phyloP scores from a whole-genome alignment of 768 basidiomycete species.

The Russula ochroleuca region DNA sequence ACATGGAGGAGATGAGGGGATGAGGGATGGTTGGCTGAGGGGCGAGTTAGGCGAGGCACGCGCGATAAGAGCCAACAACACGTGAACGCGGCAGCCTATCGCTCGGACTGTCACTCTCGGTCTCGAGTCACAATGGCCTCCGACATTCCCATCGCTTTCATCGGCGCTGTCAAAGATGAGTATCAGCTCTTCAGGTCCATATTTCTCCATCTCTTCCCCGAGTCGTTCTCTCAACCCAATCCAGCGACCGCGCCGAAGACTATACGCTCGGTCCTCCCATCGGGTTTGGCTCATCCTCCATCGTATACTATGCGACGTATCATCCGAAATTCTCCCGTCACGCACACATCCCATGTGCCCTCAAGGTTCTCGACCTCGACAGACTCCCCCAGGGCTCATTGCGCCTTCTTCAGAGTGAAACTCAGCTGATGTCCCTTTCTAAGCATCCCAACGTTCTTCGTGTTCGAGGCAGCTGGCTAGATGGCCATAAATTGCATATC shows the following conservation, averaged over 20 bases:
- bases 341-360: constrained; percentile 56
- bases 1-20: constrained; percentile 46
- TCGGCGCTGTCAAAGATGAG: constrained; percentile 80
- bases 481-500: constrained; percentile 78
- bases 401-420: constrained; percentile 75
- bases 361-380: constrained; percentile 90
- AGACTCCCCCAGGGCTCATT: constrained; percentile 65
- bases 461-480: constrained; percentile 85
- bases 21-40: constrained; percentile 44
- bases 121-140: not conserved
- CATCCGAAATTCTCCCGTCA: constrained; percentile 38
- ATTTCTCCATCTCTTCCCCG: not conserved
- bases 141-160: constrained; percentile 39
- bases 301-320: constrained; percentile 77
- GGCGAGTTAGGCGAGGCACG: constrained; percentile 43
- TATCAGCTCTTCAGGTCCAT: constrained; percentile 75
- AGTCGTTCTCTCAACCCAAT: not conserved
- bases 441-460: constrained; percentile 93
- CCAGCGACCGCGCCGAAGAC: constrained; percentile 63
- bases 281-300: constrained; percentile 89
- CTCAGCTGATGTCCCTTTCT: constrained; percentile 85
- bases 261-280: constrained; percentile 75
- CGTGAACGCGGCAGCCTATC: not conserved
- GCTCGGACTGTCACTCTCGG: not conserved
- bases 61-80: not conserved